Evolutionary conservation across 2,329 filamentous ascomycete genomes (phyloP), one percentile per base, ranked within the genome.

Genomic region (Claviceps fusiformis): DNA sequence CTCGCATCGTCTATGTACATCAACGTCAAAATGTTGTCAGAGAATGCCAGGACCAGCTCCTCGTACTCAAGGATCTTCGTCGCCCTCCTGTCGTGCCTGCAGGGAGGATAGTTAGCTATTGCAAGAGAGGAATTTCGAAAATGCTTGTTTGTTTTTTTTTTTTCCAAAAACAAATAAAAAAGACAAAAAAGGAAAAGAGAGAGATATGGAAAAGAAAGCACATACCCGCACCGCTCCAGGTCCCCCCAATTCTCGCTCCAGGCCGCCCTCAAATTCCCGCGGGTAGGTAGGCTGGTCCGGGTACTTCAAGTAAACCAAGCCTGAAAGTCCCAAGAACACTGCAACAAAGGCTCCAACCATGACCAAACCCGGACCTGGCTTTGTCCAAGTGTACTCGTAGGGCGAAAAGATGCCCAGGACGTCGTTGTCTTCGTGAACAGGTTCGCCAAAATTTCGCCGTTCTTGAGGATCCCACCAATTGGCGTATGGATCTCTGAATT

Each of bases 391-490:
- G 75, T 98, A 97, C 65, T 91, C 85, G 70, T 93, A 84, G 2
- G 89, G 83, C 52, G 88, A 86, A 73, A 98, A 92, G 60, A 95
- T 86, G 63, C 90, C 91, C 56, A 97, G 78, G 56, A 90, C 79
- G 70, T 98, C 95, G 71, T 96, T 87, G 71, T 98, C 93, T 73
- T 98, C 95, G 71, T 98, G 92, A 53, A 95, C 83, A 13, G 92
- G 89, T 73, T 98, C 95, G 71, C 91, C 91, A 69, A 88, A 97
- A 79, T 98, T 97, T 66, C 93, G 83, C 69, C 91, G 85, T 72
- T 97, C 93, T 75, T 98, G 93, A 71, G 90, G 87, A 73, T 98
- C 92, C 89, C 90, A 97, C 89, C 90, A 98, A 68, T 89, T 85
- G 67, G 73, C 92, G 70, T 97, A 82, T 41, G 95, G 93, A 71